phyloP scores from a whole-genome alignment of 345 rosid genomes.

The Eucalyptus pumila region DNA sequence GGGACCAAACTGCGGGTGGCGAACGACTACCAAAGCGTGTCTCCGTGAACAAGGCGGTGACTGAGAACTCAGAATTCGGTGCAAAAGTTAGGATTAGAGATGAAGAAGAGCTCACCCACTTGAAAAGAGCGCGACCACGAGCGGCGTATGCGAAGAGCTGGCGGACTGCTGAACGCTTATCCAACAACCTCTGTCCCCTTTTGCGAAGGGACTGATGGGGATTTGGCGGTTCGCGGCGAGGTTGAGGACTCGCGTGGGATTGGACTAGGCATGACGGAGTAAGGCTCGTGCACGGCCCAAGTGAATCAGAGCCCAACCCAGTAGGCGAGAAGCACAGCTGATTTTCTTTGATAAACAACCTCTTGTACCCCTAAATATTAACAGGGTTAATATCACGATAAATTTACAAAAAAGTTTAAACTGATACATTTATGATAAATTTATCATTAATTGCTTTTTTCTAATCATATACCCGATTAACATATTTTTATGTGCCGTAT shows the following conservation, averaged over 20 bases:
- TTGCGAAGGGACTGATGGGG: neutral
- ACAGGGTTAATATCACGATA: neutral
- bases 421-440: fast-evolving
- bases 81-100: neutral
- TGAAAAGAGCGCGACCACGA: neutral
- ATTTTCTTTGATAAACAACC: neutral
- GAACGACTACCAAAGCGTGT: neutral
- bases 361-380: neutral
- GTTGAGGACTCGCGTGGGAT: neutral
- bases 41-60: neutral
- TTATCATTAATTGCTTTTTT: too few species aligned
- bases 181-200: neutral
- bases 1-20: neutral
- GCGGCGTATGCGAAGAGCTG: neutral
- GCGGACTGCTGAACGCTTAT: neutral
- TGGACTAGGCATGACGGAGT: neutral
- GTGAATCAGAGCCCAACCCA: neutral
- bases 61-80: neutral
- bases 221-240: neutral
- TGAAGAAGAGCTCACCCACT: neutral
- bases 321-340: neutral
- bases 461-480: neutral
- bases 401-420: too few species aligned
- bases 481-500: neutral
- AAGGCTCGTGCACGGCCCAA: neutral